Percentiles rank a stretch among this genome's conserved stretches.
phyloP scores from a whole-genome alignment of 148 eudicot genomes.

The Fagopyrum esculentum region DNA sequence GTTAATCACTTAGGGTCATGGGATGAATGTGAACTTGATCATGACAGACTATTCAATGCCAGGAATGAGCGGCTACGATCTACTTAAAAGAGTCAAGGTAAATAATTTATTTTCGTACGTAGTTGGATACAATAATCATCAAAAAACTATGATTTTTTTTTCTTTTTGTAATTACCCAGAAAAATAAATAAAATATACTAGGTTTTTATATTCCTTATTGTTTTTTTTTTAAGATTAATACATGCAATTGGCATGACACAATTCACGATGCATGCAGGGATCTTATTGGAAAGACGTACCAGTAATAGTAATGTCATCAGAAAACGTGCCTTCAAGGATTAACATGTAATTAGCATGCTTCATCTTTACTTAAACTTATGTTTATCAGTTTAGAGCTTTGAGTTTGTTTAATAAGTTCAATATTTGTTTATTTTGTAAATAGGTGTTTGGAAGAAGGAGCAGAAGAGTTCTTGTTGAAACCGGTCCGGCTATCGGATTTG shows the following conservation, averaged over 20 bases:
- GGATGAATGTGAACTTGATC: too few relatives aligned
- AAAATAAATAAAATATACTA: neutral
- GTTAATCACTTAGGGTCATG: too few relatives aligned
- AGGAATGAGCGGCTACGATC: constrained; percentile 55
- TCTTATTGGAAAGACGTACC: constrained; percentile 53
- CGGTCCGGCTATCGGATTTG: constrained; percentile 42
- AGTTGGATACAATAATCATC: neutral
- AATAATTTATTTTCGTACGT: neutral
- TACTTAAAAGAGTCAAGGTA: constrained; percentile 54
- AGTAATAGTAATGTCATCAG: constrained; percentile 58
- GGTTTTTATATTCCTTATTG: too few relatives aligned
- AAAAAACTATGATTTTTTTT: too few relatives aligned
- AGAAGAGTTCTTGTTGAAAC: constrained; percentile 52
- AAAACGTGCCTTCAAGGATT: constrained; percentile 56
- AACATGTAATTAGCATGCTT: constrained; percentile 25
- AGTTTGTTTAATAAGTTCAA: neutral
- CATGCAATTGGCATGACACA: neutral
- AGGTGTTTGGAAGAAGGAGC: constrained; percentile 74
- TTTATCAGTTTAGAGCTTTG: too few relatives aligned
- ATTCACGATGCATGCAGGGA: constrained; percentile 26
- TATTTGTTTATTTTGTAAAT: neutral
- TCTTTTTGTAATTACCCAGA: too few relatives aligned
- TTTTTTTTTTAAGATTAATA: too few relatives aligned
- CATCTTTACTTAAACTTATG: too few relatives aligned
- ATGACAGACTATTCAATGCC: constrained; percentile 33